Evolutionary conservation across 2,329 filamentous ascomycete genomes (phyloP), one percentile per base, ranked within the genome.

Genomic region (Didymella pinodella): DNA sequence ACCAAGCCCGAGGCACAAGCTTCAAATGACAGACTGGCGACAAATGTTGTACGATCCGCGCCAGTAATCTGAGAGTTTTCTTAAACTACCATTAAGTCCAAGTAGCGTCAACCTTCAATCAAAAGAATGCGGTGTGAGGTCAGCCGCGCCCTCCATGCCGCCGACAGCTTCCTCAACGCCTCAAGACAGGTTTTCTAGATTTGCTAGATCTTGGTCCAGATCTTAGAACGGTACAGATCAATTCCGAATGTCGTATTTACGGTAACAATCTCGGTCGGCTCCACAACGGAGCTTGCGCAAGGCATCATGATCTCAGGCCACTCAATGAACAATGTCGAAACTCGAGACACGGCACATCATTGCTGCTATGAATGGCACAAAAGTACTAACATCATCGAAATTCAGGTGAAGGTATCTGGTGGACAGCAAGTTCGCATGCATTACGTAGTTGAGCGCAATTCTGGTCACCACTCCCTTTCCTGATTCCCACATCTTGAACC

Each of bases 71-170:
- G 44, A 20, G 14, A 6, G 4, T n/a, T 28, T 34, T 43, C 28
- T 43, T 7, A 22, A 10, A 4, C 25, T 53, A 32, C 44, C 29
- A 12, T 48, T 11, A 32, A 47, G 20, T 18, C 29, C 6, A 16
- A 26, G 11, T 12, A 26, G 18, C 20, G 12, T 18, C 25, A 31
- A 25, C 29, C 16, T 25, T 46, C 10, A 7, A 41, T 7, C 10
- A 26, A 22, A 31, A 32, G 20, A 25, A 41, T 43, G 54, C 48
- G 48, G 48, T 52, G 54, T 57, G 34, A 31, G 38, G 20, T 32
- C 41, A 44, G 25, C 4, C 41, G 22, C 22, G 7, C 41, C 22
- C 25, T 20, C 18, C 1, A 8, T 28, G 6, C 10, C 25, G 22
- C 41, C n/a, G 7, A 26, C 4, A 8, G 25, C 25, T 44, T n/a